phyloP scores from a whole-genome alignment of 306 rosid species.

The Cucurbita maxima region DNA sequence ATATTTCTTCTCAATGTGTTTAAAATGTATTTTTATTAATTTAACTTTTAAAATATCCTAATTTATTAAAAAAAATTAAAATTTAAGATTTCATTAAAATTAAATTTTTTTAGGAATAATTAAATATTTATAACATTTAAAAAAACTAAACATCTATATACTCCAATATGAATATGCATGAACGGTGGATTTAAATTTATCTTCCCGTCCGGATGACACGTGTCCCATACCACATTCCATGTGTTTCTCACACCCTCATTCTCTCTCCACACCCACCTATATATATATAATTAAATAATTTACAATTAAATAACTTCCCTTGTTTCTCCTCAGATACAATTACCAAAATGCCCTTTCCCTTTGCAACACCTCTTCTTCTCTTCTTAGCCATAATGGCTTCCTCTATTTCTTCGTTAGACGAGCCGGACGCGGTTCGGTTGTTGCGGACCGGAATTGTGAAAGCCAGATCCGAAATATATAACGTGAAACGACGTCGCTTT shows the following conservation, averaged over 20 bases:
- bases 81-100: too few species aligned
- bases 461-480: background rate
- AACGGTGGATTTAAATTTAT: background rate
- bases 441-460: background rate
- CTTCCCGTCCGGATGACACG: constrained; percentile 17
- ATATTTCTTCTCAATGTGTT: too few species aligned
- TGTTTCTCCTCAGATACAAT: background rate
- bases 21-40: too few species aligned
- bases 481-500: background rate
- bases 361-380: background rate
- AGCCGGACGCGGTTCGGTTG: background rate
- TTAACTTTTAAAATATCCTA: too few species aligned
- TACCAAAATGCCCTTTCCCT: background rate
- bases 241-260: constrained; percentile 9
- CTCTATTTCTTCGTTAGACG: background rate
- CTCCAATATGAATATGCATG: background rate
- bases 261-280: constrained; percentile 26
- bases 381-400: background rate
- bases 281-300: constrained; percentile 1
- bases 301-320: background rate
- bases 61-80: too few species aligned
- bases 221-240: constrained; percentile 17
- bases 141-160: too few species aligned
- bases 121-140: too few species aligned
- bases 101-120: too few species aligned